A percentile compares a stretch with the other conserved stretches of the same genome.
phyloP scores from a whole-genome alignment of 768 basidiomycete genomes.

The Boletus rufocinnamomeus region DNA sequence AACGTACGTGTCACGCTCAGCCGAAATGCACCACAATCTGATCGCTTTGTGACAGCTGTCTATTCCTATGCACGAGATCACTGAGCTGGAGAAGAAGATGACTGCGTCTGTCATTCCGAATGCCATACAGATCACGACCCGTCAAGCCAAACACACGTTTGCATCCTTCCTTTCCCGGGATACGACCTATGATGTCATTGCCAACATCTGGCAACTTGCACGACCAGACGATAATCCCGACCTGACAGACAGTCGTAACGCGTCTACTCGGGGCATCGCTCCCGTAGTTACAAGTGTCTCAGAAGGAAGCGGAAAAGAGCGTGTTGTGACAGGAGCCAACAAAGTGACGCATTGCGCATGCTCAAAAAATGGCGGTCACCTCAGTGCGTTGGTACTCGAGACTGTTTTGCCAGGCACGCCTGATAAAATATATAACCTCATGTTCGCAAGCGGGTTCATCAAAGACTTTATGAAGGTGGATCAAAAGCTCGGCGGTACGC shows the following conservation, averaged over 20 bases:
- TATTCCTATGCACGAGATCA: constrained; percentile 87
- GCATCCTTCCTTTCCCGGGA: constrained; percentile 96
- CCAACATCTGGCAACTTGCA: constrained; percentile 92
- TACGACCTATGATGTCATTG: constrained; percentile 93
- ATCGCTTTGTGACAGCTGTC: constrained; percentile 55
- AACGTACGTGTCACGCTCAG: constrained; percentile 59
- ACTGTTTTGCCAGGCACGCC: constrained; percentile 84
- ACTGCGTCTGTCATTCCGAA: constrained; percentile 98
- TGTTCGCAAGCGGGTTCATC: constrained; percentile 94
- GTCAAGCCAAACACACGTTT: constrained; percentile 87
- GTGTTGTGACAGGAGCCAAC: constrained; percentile 23
- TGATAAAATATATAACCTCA: constrained; percentile 92
- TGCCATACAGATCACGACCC: constrained; percentile 87
- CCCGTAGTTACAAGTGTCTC: constrained; percentile 21
- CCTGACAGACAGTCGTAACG: constrained; percentile 15
- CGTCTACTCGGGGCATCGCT: constrained; percentile 21
- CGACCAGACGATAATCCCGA: constrained; percentile 61
- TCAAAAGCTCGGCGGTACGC: constrained; percentile 84
- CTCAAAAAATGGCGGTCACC: constrained; percentile 68
- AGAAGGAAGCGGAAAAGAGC: constrained; percentile 15
- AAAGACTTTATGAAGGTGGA: constrained; percentile 91
- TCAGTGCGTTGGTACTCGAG: constrained; percentile 73
- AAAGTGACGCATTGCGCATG: constrained; percentile 78
- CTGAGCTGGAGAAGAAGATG: constrained; percentile 91
- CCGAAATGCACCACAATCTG: constrained; percentile 6